Percentiles rank a stretch among this genome's conserved stretches.
Evolutionary conservation across 2,329 filamentous ascomycete genomes (phyloP).

Genomic region (Penicillium sp.): DNA sequence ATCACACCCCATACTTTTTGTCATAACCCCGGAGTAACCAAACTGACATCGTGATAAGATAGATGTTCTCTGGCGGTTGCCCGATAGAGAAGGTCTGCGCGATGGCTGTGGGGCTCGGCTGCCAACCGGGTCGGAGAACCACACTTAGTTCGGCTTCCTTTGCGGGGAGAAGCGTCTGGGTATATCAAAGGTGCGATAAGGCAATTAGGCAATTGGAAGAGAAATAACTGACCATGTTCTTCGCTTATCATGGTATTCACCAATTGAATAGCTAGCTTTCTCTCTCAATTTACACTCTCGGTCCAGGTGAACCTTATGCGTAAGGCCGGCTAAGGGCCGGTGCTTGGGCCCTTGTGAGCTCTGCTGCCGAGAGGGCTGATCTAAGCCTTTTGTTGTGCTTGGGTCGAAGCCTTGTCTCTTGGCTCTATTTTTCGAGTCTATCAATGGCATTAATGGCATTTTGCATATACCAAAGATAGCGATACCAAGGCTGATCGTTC

Average conservation of each 20-base stretch:
- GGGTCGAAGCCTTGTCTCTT: background rate
- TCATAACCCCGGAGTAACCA: constrained; percentile 12
- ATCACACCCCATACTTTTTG: constrained; percentile 11
- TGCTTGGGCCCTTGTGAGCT: background rate
- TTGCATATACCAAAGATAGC: too few relatives aligned
- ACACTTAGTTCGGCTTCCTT: constrained; percentile 22
- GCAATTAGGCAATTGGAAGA: background rate
- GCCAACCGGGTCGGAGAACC: constrained; percentile 1
- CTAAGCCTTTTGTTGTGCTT: background rate
- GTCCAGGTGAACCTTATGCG: background rate
- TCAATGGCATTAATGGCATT: too few relatives aligned
- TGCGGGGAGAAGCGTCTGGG: constrained; percentile 11
- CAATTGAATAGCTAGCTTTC: background rate
- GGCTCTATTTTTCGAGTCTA: too few relatives aligned
- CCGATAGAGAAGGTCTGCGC: constrained; percentile 30
- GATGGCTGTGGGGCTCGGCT: constrained; percentile 20
- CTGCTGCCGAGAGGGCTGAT: background rate
- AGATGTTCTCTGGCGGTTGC: constrained; percentile 21
- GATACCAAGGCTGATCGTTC: too few relatives aligned
- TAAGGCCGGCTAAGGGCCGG: background rate
- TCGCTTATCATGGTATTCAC: background rate
- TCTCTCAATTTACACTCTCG: background rate
- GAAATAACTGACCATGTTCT: background rate
- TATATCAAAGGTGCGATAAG: background rate
- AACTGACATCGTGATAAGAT: constrained; percentile 24